Base-by-base conservation (phyloP, 179 eudicot genomes). In the Nepenthes alata region DNA sequence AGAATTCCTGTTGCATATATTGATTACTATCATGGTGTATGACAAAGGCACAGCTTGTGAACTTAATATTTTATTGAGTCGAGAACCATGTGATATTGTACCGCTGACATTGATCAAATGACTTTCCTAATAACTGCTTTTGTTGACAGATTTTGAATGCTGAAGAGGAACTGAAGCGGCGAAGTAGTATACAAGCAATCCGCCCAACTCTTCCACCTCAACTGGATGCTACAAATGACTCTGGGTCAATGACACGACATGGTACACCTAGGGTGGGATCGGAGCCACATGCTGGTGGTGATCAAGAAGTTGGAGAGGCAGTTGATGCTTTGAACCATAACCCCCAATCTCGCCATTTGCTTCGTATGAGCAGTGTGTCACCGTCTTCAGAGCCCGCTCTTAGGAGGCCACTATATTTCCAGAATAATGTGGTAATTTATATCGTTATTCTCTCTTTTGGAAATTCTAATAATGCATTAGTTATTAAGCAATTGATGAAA, bases 371-470 rank as follows among this genome's bases (percentile, higher is more conserved):
- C 78, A 87, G 96, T 66, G 68, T 80, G 52, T 94, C 99, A 39
- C 99, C 99, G 37, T 85, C 84, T 62, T 85, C 96, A 13, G 99
- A 85, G 76, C 80, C 99, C 70, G 87, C 83, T 67, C 85, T 78
- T 64, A 80, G 81, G 71, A 90, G 81, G 70, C 75, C 85, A 37
- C 76, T 74, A 13, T 65, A 65, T 68, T 74, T 73, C 59, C 83
- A 76, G 67, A 74, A 73, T 65, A 85, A 66, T 73, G 59, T 38
- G 96, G 97, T 90, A 87, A 78, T 55, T 9, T 35, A 34, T 65
- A 25, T 45, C 2, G 50, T 16, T 4, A 45, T 35, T 10, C 8
- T 55, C 13, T 65, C 5, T 50, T 41, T 12, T 41, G 53, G 16
- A 50, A 50, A 7, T 2, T 11, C 53, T 50, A 7, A 50, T 11